Evolutionary conservation across 805 yeast species (phyloP).

Genomic region (Metschnikowia similis): DNA sequence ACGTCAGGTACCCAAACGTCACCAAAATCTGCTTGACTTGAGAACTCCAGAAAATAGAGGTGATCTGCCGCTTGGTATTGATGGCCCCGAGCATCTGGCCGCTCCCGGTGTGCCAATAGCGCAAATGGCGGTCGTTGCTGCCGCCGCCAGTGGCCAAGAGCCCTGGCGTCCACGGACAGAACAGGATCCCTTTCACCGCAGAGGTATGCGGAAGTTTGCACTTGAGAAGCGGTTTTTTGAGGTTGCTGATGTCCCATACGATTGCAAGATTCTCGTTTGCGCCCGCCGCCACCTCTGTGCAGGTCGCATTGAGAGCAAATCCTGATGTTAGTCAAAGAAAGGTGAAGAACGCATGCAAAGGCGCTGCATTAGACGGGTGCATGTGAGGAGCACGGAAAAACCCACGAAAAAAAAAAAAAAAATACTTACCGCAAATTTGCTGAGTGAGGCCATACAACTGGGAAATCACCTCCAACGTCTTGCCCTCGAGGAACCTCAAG

Average conservation of each 20-base stretch:
- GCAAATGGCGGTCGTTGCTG: slow-evolving; percentile 67
- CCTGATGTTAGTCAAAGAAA: slow-evolving; percentile 35
- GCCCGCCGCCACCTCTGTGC: slow-evolving; percentile 67
- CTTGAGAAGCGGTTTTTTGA: slow-evolving; percentile 36
- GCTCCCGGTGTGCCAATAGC: slow-evolving; percentile 82
- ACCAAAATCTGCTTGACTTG: slow-evolving; percentile 62
- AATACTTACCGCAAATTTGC: slow-evolving; percentile 35
- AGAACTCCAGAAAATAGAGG: slow-evolving; percentile 74
- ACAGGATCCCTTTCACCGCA: slow-evolving; percentile 86
- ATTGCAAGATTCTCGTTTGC: slow-evolving; percentile 80
- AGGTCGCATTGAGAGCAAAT: slow-evolving; percentile 53
- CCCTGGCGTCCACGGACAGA: slow-evolving; percentile 84
- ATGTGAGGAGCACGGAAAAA: neutral
- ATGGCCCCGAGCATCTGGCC: slow-evolving; percentile 64
- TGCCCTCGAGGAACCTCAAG: slow-evolving; percentile 27
- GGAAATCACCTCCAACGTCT: slow-evolving; percentile 8
- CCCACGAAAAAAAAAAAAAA: neutral
- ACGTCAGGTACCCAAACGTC: slow-evolving; percentile 75
- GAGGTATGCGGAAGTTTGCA: slow-evolving; percentile 65
- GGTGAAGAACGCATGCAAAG: neutral
- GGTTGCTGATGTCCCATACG: slow-evolving; percentile 59
- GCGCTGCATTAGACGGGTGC: too few relatives aligned
- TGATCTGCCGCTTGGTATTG: slow-evolving; percentile 68
- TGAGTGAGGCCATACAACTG: slow-evolving; percentile 28
- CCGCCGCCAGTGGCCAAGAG: slow-evolving; percentile 92